Evolutionary conservation across 176 grass and related monocot species (phyloP).

Genomic region (Juncus inflexus): DNA sequence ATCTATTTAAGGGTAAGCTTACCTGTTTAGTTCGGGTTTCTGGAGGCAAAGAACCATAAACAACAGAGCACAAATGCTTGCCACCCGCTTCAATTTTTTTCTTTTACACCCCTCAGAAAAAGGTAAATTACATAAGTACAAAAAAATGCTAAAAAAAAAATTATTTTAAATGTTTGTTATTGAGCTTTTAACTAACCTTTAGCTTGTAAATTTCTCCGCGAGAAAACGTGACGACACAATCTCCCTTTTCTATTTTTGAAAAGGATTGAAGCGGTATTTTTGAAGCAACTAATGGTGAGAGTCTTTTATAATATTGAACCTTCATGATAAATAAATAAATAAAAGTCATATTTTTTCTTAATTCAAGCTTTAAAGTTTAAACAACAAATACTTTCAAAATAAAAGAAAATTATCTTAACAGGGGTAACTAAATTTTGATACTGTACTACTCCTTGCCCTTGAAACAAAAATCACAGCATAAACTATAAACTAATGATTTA

Average conservation of each 20-base stretch:
- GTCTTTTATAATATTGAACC: constrained; percentile 92
- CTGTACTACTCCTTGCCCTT: neutral
- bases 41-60: constrained; percentile 96
- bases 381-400: too few species aligned
- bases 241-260: constrained; percentile 69
- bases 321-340: constrained; percentile 18
- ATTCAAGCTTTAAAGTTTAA: too few species aligned
- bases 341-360: too few species aligned
- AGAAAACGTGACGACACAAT: constrained; percentile 90
- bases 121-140: neutral
- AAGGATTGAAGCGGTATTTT: constrained; percentile 71
- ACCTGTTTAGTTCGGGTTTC: constrained; percentile 97
- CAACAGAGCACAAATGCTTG: constrained; percentile 93
- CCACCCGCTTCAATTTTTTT: constrained; percentile 77
- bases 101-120: constrained; percentile 33
- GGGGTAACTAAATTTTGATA: too few species aligned
- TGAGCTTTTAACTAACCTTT: constrained; percentile 59
- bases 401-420: too few species aligned
- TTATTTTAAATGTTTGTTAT: constrained; percentile 11
- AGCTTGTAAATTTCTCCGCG: constrained; percentile 62
- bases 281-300: constrained; percentile 83
- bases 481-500: neutral
- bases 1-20: too few species aligned
- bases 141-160: constrained; percentile 16
- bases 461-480: neutral